phyloP scores from a whole-genome alignment of 2,329 filamentous ascomycete genomes.

The Fusarium chaquense region DNA sequence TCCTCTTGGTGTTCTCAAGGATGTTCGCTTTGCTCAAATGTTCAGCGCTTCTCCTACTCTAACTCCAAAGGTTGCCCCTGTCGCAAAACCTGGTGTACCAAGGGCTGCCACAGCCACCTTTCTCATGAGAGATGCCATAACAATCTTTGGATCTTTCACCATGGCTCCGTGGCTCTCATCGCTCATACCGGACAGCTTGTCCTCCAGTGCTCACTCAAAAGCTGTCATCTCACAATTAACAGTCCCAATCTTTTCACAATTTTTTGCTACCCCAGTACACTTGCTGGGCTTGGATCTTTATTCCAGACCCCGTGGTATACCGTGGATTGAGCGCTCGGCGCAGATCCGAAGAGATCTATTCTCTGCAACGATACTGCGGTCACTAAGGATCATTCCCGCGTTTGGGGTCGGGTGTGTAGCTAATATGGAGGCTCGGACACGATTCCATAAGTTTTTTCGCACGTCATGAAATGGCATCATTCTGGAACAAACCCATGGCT shows the following conservation, averaged over 20 bases:
- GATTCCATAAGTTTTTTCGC: slow-evolving; percentile 30
- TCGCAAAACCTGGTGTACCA: slow-evolving; percentile 29
- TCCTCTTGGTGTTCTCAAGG: slow-evolving; percentile 50
- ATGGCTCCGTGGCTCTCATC: slow-evolving; percentile 46
- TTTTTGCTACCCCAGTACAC: slow-evolving; percentile 50
- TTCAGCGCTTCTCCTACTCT: slow-evolving; percentile 38
- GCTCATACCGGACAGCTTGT: slow-evolving; percentile 45
- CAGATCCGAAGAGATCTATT: slow-evolving; percentile 43
- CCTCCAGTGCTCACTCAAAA: slow-evolving; percentile 44
- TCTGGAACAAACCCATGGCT: background rate
- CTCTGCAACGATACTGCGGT: slow-evolving; percentile 48
- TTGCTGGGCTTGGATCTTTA: slow-evolving; percentile 46
- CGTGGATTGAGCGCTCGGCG: slow-evolving; percentile 33
- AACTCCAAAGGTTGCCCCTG: slow-evolving; percentile 6
- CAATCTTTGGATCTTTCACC: slow-evolving; percentile 51
- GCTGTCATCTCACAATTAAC: slow-evolving; percentile 47
- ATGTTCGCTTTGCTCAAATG: slow-evolving; percentile 49
- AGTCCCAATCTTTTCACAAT: slow-evolving; percentile 49
- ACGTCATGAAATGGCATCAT: background rate
- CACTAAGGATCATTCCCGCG: slow-evolving; percentile 48
- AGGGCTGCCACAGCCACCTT: slow-evolving; percentile 47
- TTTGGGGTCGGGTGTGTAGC: slow-evolving; percentile 50
- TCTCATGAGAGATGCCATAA: slow-evolving; percentile 48
- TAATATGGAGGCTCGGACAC: slow-evolving; percentile 42
- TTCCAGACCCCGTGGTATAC: slow-evolving; percentile 25